A percentile compares a stretch with the other conserved stretches of the same genome.
Conservation (phyloP, 2,329 filamentous ascomycete species). For the Neonectria faginata region DNA sequence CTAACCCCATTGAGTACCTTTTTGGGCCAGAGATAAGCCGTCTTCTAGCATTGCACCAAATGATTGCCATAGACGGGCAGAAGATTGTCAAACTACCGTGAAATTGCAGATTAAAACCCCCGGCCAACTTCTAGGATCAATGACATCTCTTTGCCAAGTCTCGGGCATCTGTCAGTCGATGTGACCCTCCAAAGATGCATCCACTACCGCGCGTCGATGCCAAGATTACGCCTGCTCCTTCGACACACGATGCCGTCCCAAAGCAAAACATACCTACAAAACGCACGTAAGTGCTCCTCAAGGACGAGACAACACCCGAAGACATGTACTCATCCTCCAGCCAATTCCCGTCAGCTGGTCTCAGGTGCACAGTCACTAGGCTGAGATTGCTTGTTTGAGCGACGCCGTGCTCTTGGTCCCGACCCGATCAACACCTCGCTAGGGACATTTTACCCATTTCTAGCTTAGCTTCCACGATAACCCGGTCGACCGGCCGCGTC, state of each 20-base stretch:
- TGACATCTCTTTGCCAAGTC: not conserved
- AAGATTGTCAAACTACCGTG: not conserved
- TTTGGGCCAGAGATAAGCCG: slow-evolving; percentile 21
- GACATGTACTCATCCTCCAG: not conserved
- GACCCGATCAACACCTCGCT: slow-evolving; percentile 13
- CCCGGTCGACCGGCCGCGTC: not conserved
- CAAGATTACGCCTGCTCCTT: not conserved
- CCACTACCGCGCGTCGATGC: too few species aligned
- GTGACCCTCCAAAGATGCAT: too few species aligned
- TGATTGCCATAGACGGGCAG: not conserved
- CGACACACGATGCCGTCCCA: not conserved
- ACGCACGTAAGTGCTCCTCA: not conserved
- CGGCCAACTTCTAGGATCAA: not conserved
- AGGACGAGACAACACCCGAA: not conserved
- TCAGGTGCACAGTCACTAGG: not conserved
- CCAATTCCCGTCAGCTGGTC: not conserved
- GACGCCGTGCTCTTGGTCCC: slow-evolving; percentile 3
- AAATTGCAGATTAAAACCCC: too few species aligned
- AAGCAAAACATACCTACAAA: not conserved
- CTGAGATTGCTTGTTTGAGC: slow-evolving; percentile 13
- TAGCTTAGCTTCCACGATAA: slow-evolving; percentile 17
- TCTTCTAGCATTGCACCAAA: not conserved
- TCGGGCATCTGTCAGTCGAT: not conserved
- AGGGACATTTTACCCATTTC: slow-evolving; percentile 24
- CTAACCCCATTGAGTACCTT: slow-evolving; percentile 17